Percentiles rank a stretch among this genome's conserved stretches.
These are phyloP conservation scores for Aspergillus sp. DNA, from an alignment of 2,329 filamentous ascomycete genomes.

Conservation along the genomic window DNA sequence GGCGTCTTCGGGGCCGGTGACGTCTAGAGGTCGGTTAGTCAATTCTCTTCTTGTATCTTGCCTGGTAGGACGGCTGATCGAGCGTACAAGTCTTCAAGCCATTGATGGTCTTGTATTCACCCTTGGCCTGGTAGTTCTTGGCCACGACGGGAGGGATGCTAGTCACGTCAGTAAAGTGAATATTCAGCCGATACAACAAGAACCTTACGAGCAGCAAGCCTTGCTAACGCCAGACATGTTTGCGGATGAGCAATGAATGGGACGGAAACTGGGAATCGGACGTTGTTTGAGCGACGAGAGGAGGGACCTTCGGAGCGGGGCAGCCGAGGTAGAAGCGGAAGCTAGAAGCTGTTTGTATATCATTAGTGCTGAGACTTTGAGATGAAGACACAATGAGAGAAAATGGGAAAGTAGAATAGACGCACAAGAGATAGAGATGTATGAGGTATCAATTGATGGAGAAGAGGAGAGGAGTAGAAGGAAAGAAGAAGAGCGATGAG, in stretches of 20 bases:
- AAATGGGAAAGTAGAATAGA: neutral
- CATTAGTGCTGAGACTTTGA: neutral
- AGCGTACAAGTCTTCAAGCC: constrained; percentile 60
- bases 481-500: neutral
- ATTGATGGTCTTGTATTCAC: constrained; percentile 58
- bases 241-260: constrained; percentile 24
- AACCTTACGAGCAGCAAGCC: constrained; percentile 45
- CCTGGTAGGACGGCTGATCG: neutral
- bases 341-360: constrained; percentile 16
- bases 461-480: neutral
- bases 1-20: constrained; percentile 56
- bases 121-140: constrained; percentile 56
- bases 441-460: neutral
- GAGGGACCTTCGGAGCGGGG: constrained; percentile 23
- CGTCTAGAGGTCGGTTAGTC: constrained; percentile 39
- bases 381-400: neutral
- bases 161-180: neutral
- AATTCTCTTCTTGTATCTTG: neutral
- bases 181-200: neutral
- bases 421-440: neutral
- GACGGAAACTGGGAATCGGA: constrained; percentile 5
- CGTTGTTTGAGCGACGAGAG: constrained; percentile 14
- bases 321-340: constrained; percentile 22
- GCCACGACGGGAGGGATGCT: constrained; percentile 45
- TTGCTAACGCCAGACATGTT: constrained; percentile 44